Conservation (phyloP, 106 monocot genomes). For the Dendrobium nobile region DNA sequence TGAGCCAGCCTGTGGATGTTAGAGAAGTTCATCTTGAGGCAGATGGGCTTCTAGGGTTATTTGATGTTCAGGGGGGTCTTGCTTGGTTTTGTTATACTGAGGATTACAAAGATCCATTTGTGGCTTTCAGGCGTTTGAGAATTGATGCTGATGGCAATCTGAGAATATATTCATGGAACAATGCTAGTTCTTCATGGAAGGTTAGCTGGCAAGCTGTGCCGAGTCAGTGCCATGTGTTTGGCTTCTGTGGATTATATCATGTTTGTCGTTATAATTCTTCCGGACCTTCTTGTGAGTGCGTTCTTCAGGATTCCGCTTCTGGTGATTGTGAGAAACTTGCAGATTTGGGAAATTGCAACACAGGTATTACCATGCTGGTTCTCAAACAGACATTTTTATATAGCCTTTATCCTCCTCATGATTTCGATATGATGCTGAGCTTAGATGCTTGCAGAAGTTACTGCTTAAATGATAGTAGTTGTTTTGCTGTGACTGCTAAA, state of each 20-base stretch:
- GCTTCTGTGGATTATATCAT: constrained; percentile 31
- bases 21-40: constrained; percentile 23
- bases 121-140: constrained; percentile 23
- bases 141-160: constrained; percentile 41
- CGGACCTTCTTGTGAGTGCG: constrained; percentile 24
- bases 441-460: constrained; percentile 19
- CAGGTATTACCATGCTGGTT: constrained; percentile 10
- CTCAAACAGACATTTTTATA: constrained; percentile 27
- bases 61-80: constrained; percentile 10
- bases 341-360: constrained; percentile 29
- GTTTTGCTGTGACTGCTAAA: constrained; percentile 28
- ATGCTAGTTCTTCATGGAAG: constrained; percentile 19
- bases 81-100: constrained; percentile 21
- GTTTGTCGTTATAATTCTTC: constrained; percentile 27
- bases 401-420: constrained; percentile 47
- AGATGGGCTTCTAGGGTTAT: constrained; percentile 25
- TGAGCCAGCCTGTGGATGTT: not conserved
- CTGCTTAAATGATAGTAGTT: constrained; percentile 35
- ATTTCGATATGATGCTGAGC: constrained; percentile 25
- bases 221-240: constrained; percentile 40
- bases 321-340: constrained; percentile 23
- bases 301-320: constrained; percentile 14
- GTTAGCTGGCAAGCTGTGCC: constrained; percentile 35
- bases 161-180: constrained; percentile 40
- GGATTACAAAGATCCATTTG: constrained; percentile 33